Percentiles rank a stretch among this genome's conserved stretches.
These are phyloP conservation scores for Ochromonas danica DNA, from an alignment of 108 stramenopile genomes.

Conservation along the genomic window DNA sequence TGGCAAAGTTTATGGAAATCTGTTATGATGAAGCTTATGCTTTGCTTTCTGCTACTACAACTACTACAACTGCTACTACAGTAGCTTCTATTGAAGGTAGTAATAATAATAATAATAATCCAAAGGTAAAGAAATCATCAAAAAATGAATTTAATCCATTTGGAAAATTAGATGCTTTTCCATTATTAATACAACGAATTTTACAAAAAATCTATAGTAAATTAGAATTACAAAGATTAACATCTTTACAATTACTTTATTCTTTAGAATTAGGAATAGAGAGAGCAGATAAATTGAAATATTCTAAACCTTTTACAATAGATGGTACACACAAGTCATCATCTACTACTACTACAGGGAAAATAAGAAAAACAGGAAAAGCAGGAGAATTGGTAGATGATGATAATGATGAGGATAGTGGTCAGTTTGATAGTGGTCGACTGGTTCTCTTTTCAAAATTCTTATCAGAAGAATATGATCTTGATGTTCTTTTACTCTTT, in stretches of 20 bases:
- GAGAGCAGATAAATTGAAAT: neutral
- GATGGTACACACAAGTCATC: too few relatives aligned
- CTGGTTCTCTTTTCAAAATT: neutral
- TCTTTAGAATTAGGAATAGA: conserved; percentile 5
- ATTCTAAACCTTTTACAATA: neutral
- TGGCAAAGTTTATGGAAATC: conserved; percentile 20
- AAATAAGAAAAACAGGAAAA: too few relatives aligned
- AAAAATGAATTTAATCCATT: too few relatives aligned
- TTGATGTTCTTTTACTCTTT: conserved; percentile 26
- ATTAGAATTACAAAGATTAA: conserved; percentile 6
- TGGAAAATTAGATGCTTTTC: conserved; percentile 26
- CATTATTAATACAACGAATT: neutral
- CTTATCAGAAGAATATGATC: conserved; percentile 30
- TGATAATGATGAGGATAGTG: neutral
- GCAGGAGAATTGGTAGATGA: too few relatives aligned
- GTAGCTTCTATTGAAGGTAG: too few relatives aligned
- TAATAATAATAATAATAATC: too few relatives aligned
- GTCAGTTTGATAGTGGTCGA: conserved; percentile 20
- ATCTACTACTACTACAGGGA: too few relatives aligned
- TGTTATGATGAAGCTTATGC: conserved; percentile 31
- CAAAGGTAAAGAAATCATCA: too few relatives aligned
- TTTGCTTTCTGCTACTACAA: neutral
- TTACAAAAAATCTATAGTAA: neutral
- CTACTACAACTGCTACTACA: neutral
- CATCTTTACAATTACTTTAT: neutral